Percentiles rank a stretch among this genome's conserved stretches.
Evolutionary conservation across 306 rosid species (phyloP).

Genomic region (Sphenostylis stenocarpa): DNA sequence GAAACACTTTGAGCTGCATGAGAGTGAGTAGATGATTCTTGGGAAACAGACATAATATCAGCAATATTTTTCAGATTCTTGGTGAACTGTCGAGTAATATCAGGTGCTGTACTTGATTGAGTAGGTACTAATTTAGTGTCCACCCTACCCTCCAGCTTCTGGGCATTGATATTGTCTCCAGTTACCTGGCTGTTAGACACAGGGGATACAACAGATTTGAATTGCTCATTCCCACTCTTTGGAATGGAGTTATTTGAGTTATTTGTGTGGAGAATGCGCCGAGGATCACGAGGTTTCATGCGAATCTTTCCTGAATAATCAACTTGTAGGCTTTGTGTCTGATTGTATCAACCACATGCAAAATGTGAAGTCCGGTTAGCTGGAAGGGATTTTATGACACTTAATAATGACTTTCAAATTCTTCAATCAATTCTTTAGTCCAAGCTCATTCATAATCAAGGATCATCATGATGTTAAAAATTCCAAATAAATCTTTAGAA

Average conservation of each 20-base stretch:
- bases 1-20: slow-evolving; percentile 48
- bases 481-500: slow-evolving; percentile 7
- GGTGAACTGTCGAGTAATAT: slow-evolving; percentile 77
- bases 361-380: slow-evolving; percentile 23
- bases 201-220: slow-evolving; percentile 44
- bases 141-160: slow-evolving; percentile 55
- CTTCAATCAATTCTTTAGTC: not conserved
- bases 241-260: slow-evolving; percentile 51
- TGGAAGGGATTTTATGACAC: not conserved
- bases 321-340: slow-evolving; percentile 53
- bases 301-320: slow-evolving; percentile 69
- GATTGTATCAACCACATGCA: slow-evolving; percentile 15
- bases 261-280: slow-evolving; percentile 78
- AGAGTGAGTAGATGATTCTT: slow-evolving; percentile 50
- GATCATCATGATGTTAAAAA: slow-evolving; percentile 6
- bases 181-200: slow-evolving; percentile 41
- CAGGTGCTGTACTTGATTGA: slow-evolving; percentile 56
- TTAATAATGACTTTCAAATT: not conserved
- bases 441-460: slow-evolving; percentile 1
- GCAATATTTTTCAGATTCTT: slow-evolving; percentile 85
- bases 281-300: slow-evolving; percentile 98
- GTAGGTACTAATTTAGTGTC: slow-evolving; percentile 48
- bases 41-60: slow-evolving; percentile 69
- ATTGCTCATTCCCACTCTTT: slow-evolving; percentile 69
- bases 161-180: slow-evolving; percentile 52